phyloP scores from a whole-genome alignment of 495 filamentous ascomycete species.

The Tuber borchii region DNA sequence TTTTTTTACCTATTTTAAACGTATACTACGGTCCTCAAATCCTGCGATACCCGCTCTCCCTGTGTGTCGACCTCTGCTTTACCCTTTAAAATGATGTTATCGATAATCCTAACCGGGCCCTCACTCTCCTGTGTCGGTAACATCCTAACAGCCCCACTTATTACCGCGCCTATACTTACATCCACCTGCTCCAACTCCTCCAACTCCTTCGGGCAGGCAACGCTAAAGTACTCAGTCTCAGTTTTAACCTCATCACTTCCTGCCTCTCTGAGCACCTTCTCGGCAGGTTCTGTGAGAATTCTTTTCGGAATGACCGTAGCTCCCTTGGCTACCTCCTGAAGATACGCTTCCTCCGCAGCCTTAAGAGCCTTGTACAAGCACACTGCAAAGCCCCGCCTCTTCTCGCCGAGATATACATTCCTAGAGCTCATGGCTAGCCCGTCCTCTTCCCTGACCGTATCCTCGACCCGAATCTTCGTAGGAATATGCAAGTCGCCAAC shows the following conservation, averaged over 20 bases:
- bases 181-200: constrained; percentile 67
- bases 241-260: constrained; percentile 54
- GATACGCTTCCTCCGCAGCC: constrained; percentile 63
- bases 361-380: constrained; percentile 62
- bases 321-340: constrained; percentile 46
- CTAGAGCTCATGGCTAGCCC: constrained; percentile 90
- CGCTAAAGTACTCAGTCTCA: constrained; percentile 82
- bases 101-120: constrained; percentile 79
- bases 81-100: constrained; percentile 75
- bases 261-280: constrained; percentile 24
- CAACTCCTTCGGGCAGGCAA: constrained; percentile 74
- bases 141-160: constrained; percentile 90
- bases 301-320: constrained; percentile 4
- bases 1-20: neutral
- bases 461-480: constrained; percentile 63
- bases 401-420: constrained; percentile 82
- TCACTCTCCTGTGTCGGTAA: constrained; percentile 70
- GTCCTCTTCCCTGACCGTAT: constrained; percentile 69
- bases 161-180: constrained; percentile 61
- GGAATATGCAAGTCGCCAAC: constrained; percentile 82
- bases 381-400: constrained; percentile 63
- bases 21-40: neutral
- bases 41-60: neutral
- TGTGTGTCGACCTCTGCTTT: neutral
- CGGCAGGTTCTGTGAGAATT: constrained; percentile 3